Evolutionary conservation across 805 yeast species (phyloP).

Genomic region (Lipomyces lipofer): DNA sequence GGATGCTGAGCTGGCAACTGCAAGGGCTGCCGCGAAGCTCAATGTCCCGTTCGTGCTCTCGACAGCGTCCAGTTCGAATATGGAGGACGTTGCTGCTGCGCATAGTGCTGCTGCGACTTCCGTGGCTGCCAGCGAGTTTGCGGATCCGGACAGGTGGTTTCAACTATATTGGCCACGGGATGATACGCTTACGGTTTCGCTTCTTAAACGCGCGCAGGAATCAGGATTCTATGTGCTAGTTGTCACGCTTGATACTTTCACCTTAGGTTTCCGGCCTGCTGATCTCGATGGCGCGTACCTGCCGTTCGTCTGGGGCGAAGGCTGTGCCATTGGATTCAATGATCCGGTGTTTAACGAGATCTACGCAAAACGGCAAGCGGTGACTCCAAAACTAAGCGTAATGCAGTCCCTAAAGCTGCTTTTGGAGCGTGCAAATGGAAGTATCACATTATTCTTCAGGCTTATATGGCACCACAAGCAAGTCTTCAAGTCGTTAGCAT

Average conservation of each 20-base stretch:
- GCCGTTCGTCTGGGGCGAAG: conserved; percentile 34
- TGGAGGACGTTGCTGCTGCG: conserved; percentile 29
- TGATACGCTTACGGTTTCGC: conserved; percentile 25
- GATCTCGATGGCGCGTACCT: conserved; percentile 35
- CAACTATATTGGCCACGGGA: conserved; percentile 32
- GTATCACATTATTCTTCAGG: background rate
- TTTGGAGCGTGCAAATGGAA: conserved; percentile 9
- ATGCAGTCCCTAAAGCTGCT: conserved; percentile 5
- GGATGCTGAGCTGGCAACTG: conserved; percentile 36
- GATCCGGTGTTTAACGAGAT: conserved; percentile 34
- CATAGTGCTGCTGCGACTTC: conserved; percentile 1
- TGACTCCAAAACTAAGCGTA: background rate
- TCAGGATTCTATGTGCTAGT: conserved; percentile 28
- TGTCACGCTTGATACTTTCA: conserved; percentile 32
- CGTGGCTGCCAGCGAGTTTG: background rate
- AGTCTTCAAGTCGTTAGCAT: conserved; percentile 18
- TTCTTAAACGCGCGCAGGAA: conserved; percentile 26
- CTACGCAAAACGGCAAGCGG: conserved; percentile 22
- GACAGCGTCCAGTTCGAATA: conserved; percentile 33
- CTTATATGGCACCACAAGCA: conserved; percentile 6
- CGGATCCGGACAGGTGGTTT: conserved; percentile 24
- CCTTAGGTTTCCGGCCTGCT: conserved; percentile 35
- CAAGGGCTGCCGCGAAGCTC: conserved; percentile 34
- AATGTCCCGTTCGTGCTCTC: conserved; percentile 36
- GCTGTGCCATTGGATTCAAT: conserved; percentile 35